These are phyloP conservation scores for Mortierella sp. DNA, from an alignment of 371 early-diverging fungal species.

Conservation along the genomic window DNA sequence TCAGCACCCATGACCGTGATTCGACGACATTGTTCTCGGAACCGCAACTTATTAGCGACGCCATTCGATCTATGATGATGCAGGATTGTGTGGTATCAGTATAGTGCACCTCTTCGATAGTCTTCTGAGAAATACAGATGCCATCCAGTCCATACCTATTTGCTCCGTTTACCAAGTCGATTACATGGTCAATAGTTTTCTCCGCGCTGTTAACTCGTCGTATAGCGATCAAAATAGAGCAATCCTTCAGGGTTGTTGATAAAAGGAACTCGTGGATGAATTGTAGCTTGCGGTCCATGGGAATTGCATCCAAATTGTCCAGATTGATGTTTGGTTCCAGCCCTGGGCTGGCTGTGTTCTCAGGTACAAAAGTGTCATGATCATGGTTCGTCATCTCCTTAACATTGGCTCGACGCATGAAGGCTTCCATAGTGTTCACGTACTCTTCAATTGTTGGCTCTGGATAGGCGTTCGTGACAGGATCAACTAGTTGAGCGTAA, in stretches of 20 bases:
- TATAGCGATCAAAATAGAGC: constrained; percentile 38
- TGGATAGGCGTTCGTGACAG: constrained; percentile 1
- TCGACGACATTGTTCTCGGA: constrained; percentile 14
- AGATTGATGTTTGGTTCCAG: constrained; percentile 34
- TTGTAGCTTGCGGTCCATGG: constrained; percentile 24
- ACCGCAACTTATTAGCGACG: neutral
- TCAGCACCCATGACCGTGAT: constrained; percentile 22
- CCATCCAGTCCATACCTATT: too few species aligned
- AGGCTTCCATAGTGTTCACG: constrained; percentile 25
- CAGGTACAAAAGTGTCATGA: constrained; percentile 15
- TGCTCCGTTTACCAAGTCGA: too few species aligned
- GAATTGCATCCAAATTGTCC: constrained; percentile 22
- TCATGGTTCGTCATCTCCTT: constrained; percentile 24
- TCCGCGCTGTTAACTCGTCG: constrained; percentile 9
- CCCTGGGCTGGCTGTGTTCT: constrained; percentile 14
- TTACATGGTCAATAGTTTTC: neutral
- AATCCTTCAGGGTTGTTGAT: constrained; percentile 46
- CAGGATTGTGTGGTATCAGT: too few species aligned
- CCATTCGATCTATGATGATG: too few species aligned
- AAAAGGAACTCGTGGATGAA: constrained; percentile 45
- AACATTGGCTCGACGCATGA: constrained; percentile 34
- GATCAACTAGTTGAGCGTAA: constrained; percentile 13
- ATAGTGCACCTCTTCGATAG: too few species aligned
- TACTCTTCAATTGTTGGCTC: constrained; percentile 43
- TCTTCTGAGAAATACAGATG: too few species aligned